A percentile compares a stretch with the other conserved stretches of the same genome.
Conservation (phyloP, 176 grass and related monocot genomes). For the Phyllostachys edulis region DNA sequence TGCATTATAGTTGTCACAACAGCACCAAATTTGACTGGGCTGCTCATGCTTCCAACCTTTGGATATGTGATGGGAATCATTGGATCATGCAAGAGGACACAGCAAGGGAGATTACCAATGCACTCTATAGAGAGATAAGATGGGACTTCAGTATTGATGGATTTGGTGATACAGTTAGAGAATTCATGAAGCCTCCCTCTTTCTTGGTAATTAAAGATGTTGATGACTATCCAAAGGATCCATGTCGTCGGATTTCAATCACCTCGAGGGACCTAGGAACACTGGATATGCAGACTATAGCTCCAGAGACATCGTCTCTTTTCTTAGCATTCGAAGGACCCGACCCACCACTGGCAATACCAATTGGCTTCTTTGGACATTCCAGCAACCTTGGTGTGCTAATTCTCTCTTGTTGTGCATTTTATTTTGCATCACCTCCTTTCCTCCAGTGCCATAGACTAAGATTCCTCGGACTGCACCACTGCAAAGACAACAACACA, state of each 20-base stretch:
- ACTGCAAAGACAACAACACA: background rate
- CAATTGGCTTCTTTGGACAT: background rate
- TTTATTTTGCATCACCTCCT: background rate
- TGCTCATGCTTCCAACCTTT: background rate
- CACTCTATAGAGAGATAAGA: background rate
- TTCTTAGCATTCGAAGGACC: background rate
- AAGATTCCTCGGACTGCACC: background rate
- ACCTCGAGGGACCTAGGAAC: background rate
- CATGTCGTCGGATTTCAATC: constrained; percentile 6
- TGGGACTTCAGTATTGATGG: background rate
- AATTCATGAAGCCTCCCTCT: background rate
- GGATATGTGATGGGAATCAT: constrained; percentile 22
- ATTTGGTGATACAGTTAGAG: background rate
- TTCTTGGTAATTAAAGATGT: background rate
- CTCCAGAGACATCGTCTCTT: background rate
- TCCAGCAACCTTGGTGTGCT: background rate
- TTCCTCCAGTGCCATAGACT: background rate
- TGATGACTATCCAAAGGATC: background rate
- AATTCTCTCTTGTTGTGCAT: background rate
- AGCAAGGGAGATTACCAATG: background rate
- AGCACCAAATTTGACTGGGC: background rate
- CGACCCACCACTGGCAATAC: too few relatives aligned
- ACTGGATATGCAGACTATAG: background rate
- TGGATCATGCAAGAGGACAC: background rate
- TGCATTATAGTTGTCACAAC: background rate